Conservation (phyloP, 2,329 filamentous ascomycete species). For the Arthroderma sp. region DNA sequence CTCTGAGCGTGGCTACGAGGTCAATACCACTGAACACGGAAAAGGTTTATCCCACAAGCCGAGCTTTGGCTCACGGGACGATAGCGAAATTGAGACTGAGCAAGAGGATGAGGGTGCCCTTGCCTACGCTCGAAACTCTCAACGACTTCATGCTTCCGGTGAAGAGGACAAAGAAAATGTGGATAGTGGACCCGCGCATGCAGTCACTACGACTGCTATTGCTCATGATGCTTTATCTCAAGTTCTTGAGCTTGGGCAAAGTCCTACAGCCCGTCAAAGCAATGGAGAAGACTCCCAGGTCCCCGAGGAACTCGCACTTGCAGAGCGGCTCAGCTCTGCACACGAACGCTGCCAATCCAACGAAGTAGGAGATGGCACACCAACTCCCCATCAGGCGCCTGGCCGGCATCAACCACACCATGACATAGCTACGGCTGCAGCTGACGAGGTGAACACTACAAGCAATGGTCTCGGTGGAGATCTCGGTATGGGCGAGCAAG, state of each 20-base stretch:
- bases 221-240: slow-evolving; percentile 29
- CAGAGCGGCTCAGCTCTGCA: too few species aligned
- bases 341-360: too few species aligned
- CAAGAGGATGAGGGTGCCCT: slow-evolving; percentile 28
- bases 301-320: too few species aligned
- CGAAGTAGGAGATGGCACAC: too few species aligned
- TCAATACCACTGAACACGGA: background rate
- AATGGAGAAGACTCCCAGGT: background rate
- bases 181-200: slow-evolving; percentile 16
- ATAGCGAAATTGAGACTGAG: slow-evolving; percentile 27
- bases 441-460: too few species aligned
- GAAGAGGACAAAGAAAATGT: slow-evolving; percentile 38
- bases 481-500: too few species aligned
- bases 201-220: slow-evolving; percentile 19
- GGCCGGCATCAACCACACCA: too few species aligned
- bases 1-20: background rate
- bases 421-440: too few species aligned
- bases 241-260: slow-evolving; percentile 19
- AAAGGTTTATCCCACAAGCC: background rate
- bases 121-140: slow-evolving; percentile 17
- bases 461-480: too few species aligned
- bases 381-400: too few species aligned
- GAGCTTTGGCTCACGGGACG: background rate
- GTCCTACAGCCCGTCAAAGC: slow-evolving; percentile 8
- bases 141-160: slow-evolving; percentile 17